phyloP scores from a whole-genome alignment of 805 yeast species.

The Vanderwaltozyma verrucispora region DNA sequence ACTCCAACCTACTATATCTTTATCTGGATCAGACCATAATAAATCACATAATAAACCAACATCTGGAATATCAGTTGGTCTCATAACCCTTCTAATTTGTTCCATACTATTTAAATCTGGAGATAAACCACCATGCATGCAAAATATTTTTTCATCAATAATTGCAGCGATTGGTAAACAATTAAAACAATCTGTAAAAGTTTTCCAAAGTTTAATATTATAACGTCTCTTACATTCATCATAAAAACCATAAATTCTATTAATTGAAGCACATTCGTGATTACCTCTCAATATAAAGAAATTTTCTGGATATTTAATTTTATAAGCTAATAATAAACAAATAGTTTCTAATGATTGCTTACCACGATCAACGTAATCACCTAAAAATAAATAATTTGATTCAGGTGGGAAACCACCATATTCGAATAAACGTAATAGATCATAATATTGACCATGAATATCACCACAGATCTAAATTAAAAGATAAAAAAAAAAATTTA shows the following conservation, averaged over 20 bases:
- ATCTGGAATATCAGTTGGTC: conserved; percentile 98
- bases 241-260: conserved; percentile 95
- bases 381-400: conserved; percentile 88
- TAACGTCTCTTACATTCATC: conserved; percentile 98
- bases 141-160: conserved; percentile 93
- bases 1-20: conserved; percentile 97
- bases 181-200: conserved; percentile 96
- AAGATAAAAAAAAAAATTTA: conserved; percentile 1
- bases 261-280: conserved; percentile 97
- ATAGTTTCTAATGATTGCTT: conserved; percentile 95
- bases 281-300: conserved; percentile 95
- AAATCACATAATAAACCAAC: conserved; percentile 93
- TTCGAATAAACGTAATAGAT: conserved; percentile 87
- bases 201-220: conserved; percentile 97
- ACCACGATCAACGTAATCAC: conserved; percentile 98
- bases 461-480: conserved; percentile 72
- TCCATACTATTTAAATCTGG: conserved; percentile 98
- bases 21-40: conserved; percentile 98
- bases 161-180: conserved; percentile 98
- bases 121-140: conserved; percentile 98
- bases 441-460: conserved; percentile 97
- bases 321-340: conserved; percentile 86
- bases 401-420: conserved; percentile 99
- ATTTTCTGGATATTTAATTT: conserved; percentile 96
- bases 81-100: conserved; percentile 96